Percentiles rank a stretch among this genome's conserved stretches.
Conservation (phyloP, 2,329 filamentous ascomycete species). For the Tolypocladium pustulatum region DNA sequence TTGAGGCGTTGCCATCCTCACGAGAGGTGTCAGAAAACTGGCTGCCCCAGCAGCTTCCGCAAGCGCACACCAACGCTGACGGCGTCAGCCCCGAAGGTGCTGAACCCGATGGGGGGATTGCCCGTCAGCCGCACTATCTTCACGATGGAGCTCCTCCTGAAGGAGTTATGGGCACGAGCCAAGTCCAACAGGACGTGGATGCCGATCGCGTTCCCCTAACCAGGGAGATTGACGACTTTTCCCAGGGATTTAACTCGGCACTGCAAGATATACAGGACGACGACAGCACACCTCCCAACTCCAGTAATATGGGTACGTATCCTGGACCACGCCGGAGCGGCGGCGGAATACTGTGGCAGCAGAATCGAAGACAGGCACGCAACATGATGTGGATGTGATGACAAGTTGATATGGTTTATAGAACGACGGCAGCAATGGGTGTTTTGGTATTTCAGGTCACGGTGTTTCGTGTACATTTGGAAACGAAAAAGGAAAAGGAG, state of each 20-base stretch:
- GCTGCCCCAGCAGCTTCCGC: constrained; percentile 3
- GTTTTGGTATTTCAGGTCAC: background rate
- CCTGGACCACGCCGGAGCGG: constrained; percentile 16
- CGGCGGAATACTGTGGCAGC: constrained; percentile 40
- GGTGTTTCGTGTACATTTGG: background rate
- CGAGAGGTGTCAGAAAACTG: constrained; percentile 14
- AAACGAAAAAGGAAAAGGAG: background rate
- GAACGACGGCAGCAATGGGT: background rate
- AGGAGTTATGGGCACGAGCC: constrained; percentile 9
- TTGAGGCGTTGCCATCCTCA: constrained; percentile 17
- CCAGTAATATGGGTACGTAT: constrained; percentile 9
- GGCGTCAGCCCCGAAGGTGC: constrained; percentile 2
- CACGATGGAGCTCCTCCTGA: background rate
- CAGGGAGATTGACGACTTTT: constrained; percentile 33
- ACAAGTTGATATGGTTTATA: too few relatives aligned
- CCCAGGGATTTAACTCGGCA: constrained; percentile 29
- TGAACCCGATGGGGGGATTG: background rate
- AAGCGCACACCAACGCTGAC: constrained; percentile 4
- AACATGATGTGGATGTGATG: constrained; percentile 37
- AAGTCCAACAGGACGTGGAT: constrained; percentile 14
- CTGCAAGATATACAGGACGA: constrained; percentile 26
- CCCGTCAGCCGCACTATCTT: background rate
- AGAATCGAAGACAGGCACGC: constrained; percentile 37
- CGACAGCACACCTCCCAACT: constrained; percentile 9
- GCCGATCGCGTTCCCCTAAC: constrained; percentile 29